phyloP scores from a whole-genome alignment of 1,284 basidiomycete species.

The Leccinum solheimii region DNA sequence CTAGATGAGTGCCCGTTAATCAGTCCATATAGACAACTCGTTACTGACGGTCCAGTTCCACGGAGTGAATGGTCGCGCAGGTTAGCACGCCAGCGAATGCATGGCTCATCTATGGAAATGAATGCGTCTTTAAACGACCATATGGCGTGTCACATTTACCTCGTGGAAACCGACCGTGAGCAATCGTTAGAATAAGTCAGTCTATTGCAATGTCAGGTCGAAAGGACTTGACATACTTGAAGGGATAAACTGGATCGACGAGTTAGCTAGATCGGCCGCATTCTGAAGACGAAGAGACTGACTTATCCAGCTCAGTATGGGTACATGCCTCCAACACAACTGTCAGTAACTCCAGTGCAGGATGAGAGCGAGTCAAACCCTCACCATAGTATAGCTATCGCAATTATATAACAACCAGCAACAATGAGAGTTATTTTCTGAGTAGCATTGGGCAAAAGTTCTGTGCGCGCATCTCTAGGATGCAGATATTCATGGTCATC shows the following conservation, averaged over 20 bases:
- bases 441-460: constrained; percentile 65
- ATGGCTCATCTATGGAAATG: constrained; percentile 74
- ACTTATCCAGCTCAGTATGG: constrained; percentile 72
- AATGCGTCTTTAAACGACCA: constrained; percentile 11
- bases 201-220: constrained; percentile 1
- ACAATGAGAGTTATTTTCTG: constrained; percentile 78
- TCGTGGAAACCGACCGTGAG: constrained; percentile 92
- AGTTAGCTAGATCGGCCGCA: constrained; percentile 12
- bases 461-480: constrained; percentile 37
- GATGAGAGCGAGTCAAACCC: constrained; percentile 25
- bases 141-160: constrained; percentile 39
- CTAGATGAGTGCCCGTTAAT: constrained; percentile 6
- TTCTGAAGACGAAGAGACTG: constrained; percentile 35
- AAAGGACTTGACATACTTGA: constrained; percentile 63
- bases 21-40: not conserved
- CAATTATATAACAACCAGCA: constrained; percentile 70
- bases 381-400: constrained; percentile 75
- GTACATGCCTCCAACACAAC: constrained; percentile 62
- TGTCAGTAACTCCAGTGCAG: constrained; percentile 11
- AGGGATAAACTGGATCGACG: constrained; percentile 75
- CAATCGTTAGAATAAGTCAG: constrained; percentile 43
- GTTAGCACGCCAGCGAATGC: constrained; percentile 82
- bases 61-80: constrained; percentile 87
- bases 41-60: constrained; percentile 77
- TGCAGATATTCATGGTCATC: constrained; percentile 29